These are phyloP conservation scores for Hibiscus trionum DNA, from an alignment of 345 rosid genomes.

Conservation along the genomic window DNA sequence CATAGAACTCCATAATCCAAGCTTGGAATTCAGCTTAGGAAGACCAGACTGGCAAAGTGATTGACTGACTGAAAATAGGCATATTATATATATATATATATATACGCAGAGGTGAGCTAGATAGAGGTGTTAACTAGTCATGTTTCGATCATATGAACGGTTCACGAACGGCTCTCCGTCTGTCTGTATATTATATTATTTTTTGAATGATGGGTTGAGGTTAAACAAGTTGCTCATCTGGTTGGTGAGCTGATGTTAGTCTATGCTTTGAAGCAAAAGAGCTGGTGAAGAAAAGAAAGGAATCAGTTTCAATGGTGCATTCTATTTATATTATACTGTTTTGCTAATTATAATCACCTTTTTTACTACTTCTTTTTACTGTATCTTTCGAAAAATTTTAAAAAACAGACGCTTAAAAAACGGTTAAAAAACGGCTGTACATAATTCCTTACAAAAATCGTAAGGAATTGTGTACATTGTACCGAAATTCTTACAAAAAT, in stretches of 20 bases:
- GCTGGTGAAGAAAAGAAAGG: not conserved
- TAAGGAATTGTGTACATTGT: no score
- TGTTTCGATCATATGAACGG: no score
- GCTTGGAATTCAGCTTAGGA: conserved; percentile 45
- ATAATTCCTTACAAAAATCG: no score
- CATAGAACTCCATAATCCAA: conserved; percentile 15
- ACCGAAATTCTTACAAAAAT: no score
- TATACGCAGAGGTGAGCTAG: no score
- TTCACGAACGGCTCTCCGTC: no score
- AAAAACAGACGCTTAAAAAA: no score
- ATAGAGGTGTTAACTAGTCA: no score
- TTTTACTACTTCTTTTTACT: no score
- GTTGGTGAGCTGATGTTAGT: not conserved
- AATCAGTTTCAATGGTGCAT: conserved; percentile 3
- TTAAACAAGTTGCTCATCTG: conserved; percentile 5
- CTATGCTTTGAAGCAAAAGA: not conserved
- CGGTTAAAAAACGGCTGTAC: no score
- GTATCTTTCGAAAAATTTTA: no score
- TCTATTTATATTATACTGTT: not conserved
- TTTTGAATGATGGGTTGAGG: not conserved
- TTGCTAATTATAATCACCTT: not conserved
- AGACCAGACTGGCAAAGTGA: conserved; percentile 27
- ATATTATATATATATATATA: no score
- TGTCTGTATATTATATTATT: not conserved
- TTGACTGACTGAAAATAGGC: conserved; percentile 14